A percentile compares a stretch with the other conserved stretches of the same genome.
Evolutionary conservation across 2,329 filamentous ascomycete genomes (phyloP).

Genomic region (Beauveria australis): DNA sequence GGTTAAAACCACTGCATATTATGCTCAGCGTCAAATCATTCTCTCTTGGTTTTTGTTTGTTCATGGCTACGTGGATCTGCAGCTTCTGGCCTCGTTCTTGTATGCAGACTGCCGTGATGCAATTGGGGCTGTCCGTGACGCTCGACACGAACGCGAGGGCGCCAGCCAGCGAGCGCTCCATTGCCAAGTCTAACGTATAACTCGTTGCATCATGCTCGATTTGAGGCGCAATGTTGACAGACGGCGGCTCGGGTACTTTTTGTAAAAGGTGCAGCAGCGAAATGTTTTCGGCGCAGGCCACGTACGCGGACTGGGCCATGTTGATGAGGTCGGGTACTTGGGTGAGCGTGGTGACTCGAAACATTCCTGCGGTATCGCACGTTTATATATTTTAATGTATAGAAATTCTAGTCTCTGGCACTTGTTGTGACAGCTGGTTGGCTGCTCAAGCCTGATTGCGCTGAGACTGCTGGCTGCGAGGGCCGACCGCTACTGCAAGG

Average conservation of each 20-base stretch:
- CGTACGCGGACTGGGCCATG: neutral
- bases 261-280: neutral
- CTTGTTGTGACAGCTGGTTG: neutral
- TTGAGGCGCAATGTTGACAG: neutral
- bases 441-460: neutral
- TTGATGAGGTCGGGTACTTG: neutral
- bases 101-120: constrained; percentile 1
- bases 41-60: neutral
- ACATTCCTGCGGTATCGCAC: too few species aligned
- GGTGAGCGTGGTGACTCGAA: neutral
- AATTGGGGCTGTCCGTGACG: neutral
- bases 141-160: neutral
- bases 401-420: neutral
- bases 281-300: neutral
- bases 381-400: neutral
- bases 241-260: neutral
- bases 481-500: neutral
- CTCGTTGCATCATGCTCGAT: too few species aligned
- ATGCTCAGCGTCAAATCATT: neutral
- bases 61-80: neutral
- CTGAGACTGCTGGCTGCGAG: neutral
- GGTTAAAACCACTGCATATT: neutral
- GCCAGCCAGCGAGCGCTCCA: neutral
- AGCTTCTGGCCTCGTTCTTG: neutral
- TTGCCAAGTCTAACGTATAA: neutral